Conservation (phyloP, 345 rosid species). For the Nephelium lappaceum region DNA sequence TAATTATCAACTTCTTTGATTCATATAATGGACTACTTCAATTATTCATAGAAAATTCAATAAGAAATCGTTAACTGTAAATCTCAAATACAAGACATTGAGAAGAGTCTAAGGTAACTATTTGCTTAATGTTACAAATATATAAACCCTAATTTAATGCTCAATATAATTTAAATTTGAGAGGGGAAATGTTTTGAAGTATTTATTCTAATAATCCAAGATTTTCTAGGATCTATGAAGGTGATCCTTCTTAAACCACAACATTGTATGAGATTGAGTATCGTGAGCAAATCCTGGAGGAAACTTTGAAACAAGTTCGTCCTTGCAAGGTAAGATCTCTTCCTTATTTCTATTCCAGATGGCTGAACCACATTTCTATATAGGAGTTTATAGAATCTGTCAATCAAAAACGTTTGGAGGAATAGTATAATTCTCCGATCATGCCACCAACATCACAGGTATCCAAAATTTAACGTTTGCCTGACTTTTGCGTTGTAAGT, state of each 20-base stretch:
- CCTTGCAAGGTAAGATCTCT: slow-evolving; percentile 32
- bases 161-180: too few species aligned
- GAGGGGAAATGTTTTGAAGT: too few species aligned
- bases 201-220: background rate
- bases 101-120: slow-evolving; percentile 41
- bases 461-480: background rate
- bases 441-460: slow-evolving; percentile 30
- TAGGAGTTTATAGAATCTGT: background rate
- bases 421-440: slow-evolving; percentile 14
- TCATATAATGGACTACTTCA: background rate
- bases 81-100: slow-evolving; percentile 30
- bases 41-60: slow-evolving; percentile 31
- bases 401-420: slow-evolving; percentile 35
- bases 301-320: slow-evolving; percentile 30
- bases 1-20: background rate
- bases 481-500: too few species aligned
- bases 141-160: background rate
- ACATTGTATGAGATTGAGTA: slow-evolving; percentile 35
- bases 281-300: slow-evolving; percentile 42
- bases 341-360: background rate
- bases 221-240: slow-evolving; percentile 39
- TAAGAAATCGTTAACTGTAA: slow-evolving; percentile 32
- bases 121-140: background rate
- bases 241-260: slow-evolving; percentile 32
- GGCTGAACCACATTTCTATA: background rate